These are phyloP conservation scores for Raddia distichophylla DNA, from an alignment of 176 grass and related monocot species.

Conservation along the genomic window DNA sequence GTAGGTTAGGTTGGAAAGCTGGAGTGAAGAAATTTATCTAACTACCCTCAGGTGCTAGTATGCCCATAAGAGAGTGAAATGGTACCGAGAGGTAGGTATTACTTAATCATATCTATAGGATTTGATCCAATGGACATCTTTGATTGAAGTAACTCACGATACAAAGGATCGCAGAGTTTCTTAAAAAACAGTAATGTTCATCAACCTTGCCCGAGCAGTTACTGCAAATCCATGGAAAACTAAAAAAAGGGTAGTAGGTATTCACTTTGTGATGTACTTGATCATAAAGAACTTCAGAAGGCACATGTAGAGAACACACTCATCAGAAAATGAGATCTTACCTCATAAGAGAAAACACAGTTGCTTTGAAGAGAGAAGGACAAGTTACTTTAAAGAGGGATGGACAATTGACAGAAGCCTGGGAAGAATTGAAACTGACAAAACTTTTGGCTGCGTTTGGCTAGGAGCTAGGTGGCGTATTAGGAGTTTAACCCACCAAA, in stretches of 20 bases:
- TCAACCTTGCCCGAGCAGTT: constrained; percentile 10
- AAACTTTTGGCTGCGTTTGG: constrained; percentile 69
- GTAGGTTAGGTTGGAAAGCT: no score
- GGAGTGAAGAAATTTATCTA: no score
- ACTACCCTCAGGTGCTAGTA: no score
- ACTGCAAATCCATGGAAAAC: constrained; percentile 32
- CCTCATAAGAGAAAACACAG: constrained; percentile 74
- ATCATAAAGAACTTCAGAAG: constrained; percentile 37
- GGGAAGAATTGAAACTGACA: constrained; percentile 82
- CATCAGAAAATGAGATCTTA: constrained; percentile 78
- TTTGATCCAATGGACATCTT: constrained; percentile 13
- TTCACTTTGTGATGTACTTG: constrained; percentile 36
- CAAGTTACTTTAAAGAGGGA: constrained; percentile 88
- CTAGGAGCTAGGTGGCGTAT: no score
- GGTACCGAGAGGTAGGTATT: no score
- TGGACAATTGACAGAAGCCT: constrained; percentile 80
- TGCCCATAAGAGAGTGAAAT: no score
- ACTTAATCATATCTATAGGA: no score
- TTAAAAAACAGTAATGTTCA: background rate
- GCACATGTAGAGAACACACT: constrained; percentile 48
- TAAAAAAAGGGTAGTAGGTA: constrained; percentile 26
- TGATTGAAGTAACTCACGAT: background rate
- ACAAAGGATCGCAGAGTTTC: background rate
- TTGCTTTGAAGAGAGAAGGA: constrained; percentile 91
- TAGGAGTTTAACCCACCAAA: no score